Percentiles rank a stretch among this genome's conserved stretches.
Conservation (phyloP, 306 rosid genomes). For the Myrica gale region DNA sequence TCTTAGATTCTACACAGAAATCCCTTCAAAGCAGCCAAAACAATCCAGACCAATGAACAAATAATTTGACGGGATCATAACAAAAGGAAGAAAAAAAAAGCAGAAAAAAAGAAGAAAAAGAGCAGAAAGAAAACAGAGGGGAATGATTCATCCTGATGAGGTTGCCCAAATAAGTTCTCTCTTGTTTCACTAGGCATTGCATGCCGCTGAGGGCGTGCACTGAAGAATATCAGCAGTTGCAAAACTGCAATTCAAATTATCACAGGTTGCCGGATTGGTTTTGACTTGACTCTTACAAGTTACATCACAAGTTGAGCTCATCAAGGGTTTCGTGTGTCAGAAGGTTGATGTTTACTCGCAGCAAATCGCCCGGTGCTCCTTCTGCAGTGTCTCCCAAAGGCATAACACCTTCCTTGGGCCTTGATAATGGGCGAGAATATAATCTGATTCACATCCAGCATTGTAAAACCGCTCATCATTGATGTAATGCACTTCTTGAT, state of each 20-base stretch:
- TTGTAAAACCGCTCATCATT: slow-evolving; percentile 78
- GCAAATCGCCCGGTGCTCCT: slow-evolving; percentile 55
- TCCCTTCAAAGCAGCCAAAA: background rate
- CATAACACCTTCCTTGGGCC: slow-evolving; percentile 76
- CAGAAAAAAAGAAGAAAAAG: background rate
- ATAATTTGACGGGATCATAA: background rate
- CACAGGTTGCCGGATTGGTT: background rate
- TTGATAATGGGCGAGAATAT: slow-evolving; percentile 84
- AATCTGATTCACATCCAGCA: slow-evolving; percentile 75
- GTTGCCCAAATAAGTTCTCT: no score
- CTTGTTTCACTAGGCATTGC: background rate
- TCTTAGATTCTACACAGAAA: background rate
- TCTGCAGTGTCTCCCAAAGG: slow-evolving; percentile 92
- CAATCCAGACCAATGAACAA: background rate
- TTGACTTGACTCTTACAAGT: slow-evolving; percentile 12
- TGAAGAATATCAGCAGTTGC: background rate
- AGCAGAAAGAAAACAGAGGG: no score
- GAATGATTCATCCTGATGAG: no score
- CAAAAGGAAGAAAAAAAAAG: background rate
- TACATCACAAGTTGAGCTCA: background rate
- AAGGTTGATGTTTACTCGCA: slow-evolving; percentile 55
- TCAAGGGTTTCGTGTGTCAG: background rate
- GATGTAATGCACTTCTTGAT: background rate
- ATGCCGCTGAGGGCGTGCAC: background rate
- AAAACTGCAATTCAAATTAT: background rate